Conservation (phyloP, 192 early-diverging fungal species). For the Jimgerdemannia lactiflua region DNA sequence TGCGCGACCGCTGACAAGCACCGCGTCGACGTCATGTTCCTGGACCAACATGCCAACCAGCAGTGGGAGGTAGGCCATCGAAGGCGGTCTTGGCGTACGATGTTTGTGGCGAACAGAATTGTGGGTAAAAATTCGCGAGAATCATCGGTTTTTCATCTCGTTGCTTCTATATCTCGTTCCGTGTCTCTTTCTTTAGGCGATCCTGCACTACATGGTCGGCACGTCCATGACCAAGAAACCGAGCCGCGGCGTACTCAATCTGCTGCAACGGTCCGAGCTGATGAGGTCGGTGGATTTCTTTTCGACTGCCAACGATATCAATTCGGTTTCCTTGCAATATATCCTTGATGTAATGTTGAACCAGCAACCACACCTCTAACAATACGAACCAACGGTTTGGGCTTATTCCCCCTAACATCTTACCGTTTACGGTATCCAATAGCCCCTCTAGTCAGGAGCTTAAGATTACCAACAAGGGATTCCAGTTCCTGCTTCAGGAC, state of each 20-base stretch:
- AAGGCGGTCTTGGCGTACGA: too few species aligned
- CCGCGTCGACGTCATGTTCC: constrained; percentile 61
- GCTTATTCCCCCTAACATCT: too few species aligned
- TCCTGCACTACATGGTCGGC: constrained; percentile 94
- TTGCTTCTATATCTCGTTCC: too few species aligned
- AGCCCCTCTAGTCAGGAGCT: neutral
- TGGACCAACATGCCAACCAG: constrained; percentile 79
- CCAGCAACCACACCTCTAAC: too few species aligned
- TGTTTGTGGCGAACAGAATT: too few species aligned
- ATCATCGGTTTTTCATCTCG: too few species aligned
- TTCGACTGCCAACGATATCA: too few species aligned
- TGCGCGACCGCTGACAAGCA: constrained; percentile 55
- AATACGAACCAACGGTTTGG: too few species aligned
- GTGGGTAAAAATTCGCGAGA: too few species aligned
- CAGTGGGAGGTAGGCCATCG: constrained; percentile 66
- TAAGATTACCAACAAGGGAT: constrained; percentile 92
- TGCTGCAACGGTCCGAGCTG: constrained; percentile 74
- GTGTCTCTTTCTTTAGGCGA: constrained; percentile 36
- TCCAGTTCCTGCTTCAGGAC: constrained; percentile 96
- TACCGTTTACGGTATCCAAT: neutral
- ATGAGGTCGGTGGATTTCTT: constrained; percentile 57
- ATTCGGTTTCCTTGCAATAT: too few species aligned
- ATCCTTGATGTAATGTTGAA: too few species aligned
- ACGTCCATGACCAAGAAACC: constrained; percentile 62
- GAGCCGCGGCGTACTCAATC: constrained; percentile 64